Conservation (phyloP, 1,284 basidiomycete species). For the Ganoderma boninense region DNA sequence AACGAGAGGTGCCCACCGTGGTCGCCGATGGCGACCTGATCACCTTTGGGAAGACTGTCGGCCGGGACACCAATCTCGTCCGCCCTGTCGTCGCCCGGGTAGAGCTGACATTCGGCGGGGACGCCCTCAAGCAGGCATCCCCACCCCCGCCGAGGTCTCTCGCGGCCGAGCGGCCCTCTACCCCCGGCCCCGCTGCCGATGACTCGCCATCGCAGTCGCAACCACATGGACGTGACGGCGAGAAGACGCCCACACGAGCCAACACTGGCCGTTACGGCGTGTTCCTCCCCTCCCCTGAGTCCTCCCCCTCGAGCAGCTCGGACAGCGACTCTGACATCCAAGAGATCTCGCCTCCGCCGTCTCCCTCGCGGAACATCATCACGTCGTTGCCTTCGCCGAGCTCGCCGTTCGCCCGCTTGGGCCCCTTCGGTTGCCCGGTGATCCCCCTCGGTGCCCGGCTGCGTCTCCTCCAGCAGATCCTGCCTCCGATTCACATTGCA, state of each 20-base stretch:
- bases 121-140: constrained; percentile 23
- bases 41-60: constrained; percentile 79
- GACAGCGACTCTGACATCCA: constrained; percentile 65
- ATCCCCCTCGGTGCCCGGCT: constrained; percentile 17
- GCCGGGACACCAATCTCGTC: constrained; percentile 62
- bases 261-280: constrained; percentile 63
- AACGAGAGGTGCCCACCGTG: constrained; percentile 54
- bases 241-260: constrained; percentile 28
- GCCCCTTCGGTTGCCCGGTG: background rate
- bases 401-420: background rate
- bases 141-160: constrained; percentile 28
- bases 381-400: constrained; percentile 5
- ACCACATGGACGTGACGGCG: constrained; percentile 12
- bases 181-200: constrained; percentile 12
- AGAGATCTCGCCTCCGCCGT: constrained; percentile 45
- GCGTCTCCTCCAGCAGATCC: constrained; percentile 27
- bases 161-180: background rate
- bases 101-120: constrained; percentile 55
- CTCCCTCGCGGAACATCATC: constrained; percentile 14
- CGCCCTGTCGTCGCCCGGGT: constrained; percentile 66
- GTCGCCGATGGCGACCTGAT: constrained; percentile 71
- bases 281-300: constrained; percentile 48
- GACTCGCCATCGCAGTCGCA: constrained; percentile 17
- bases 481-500: constrained; percentile 25
- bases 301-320: constrained; percentile 44